Conservation (phyloP, 2,329 filamentous ascomycete genomes). For the Lecanosticta acicola region DNA sequence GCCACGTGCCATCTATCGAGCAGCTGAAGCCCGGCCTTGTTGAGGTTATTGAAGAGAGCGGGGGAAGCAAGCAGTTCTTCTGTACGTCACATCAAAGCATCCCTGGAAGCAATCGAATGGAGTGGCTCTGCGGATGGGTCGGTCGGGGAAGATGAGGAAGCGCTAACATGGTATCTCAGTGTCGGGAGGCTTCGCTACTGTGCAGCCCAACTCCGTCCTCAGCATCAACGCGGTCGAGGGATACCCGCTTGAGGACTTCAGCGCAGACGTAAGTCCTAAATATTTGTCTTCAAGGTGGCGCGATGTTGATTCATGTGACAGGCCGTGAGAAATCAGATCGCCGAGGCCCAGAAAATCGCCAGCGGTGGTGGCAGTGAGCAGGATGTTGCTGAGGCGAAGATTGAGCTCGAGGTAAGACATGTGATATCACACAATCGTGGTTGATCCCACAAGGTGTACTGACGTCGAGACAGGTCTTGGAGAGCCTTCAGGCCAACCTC, state of each 20-base stretch:
- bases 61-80: slow-evolving; percentile 94
- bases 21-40: slow-evolving; percentile 95
- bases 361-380: slow-evolving; percentile 87
- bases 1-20: slow-evolving; percentile 98
- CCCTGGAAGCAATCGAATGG: too few species aligned
- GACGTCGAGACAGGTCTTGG: slow-evolving; percentile 58
- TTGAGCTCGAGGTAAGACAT: slow-evolving; percentile 84
- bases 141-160: too few species aligned
- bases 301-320: background rate
- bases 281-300: slow-evolving; percentile 30
- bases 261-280: slow-evolving; percentile 55
- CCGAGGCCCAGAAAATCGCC: slow-evolving; percentile 93
- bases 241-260: slow-evolving; percentile 93
- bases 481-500: slow-evolving; percentile 72
- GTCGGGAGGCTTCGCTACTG: slow-evolving; percentile 92
- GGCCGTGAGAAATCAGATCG: slow-evolving; percentile 76
- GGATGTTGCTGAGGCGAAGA: slow-evolving; percentile 97
- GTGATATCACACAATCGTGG: slow-evolving; percentile 29
- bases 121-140: too few species aligned
- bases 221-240: slow-evolving; percentile 99
- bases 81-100: too few species aligned
- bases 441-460: slow-evolving; percentile 2
- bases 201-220: slow-evolving; percentile 88
- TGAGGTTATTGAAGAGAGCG: slow-evolving; percentile 90
- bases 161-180: slow-evolving; percentile 49